These are phyloP conservation scores for Kazachstania viticola DNA, from an alignment of 805 yeast species.

Conservation along the genomic window DNA sequence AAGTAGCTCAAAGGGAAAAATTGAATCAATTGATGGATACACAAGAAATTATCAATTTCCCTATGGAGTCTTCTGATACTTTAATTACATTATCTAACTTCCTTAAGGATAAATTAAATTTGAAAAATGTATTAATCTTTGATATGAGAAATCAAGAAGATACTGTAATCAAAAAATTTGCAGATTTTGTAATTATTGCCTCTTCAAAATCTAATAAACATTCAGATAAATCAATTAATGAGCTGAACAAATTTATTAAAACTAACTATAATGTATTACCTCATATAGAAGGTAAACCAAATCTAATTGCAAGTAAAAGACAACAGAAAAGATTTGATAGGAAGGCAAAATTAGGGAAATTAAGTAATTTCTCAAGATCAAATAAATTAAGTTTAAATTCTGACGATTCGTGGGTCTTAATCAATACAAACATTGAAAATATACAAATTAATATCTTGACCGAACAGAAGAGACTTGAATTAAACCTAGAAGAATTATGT, in stretches of 20 bases:
- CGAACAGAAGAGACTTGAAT: slow-evolving; percentile 48
- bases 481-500: slow-evolving; percentile 68
- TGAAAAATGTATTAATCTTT: slow-evolving; percentile 48
- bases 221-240: slow-evolving; percentile 55
- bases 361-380: slow-evolving; percentile 37
- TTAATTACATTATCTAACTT: slow-evolving; percentile 27
- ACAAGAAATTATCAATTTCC: slow-evolving; percentile 41
- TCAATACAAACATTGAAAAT: slow-evolving; percentile 53
- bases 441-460: slow-evolving; percentile 68
- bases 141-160: slow-evolving; percentile 40
- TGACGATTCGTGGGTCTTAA: slow-evolving; percentile 74
- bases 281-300: slow-evolving; percentile 58
- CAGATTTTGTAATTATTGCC: slow-evolving; percentile 48
- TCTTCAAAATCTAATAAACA: slow-evolving; percentile 74
- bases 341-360: slow-evolving; percentile 42
- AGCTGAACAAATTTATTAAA: slow-evolving; percentile 48
- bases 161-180: slow-evolving; percentile 12
- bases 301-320: slow-evolving; percentile 41
- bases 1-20: slow-evolving; percentile 28
- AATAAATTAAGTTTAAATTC: slow-evolving; percentile 28
- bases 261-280: slow-evolving; percentile 37
- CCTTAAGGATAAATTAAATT: slow-evolving; percentile 51
- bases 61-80: slow-evolving; percentile 44
- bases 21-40: slow-evolving; percentile 5
- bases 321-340: slow-evolving; percentile 40